Evolutionary conservation across 441 rosid species (phyloP).

Genomic region (Hura crepitans): DNA sequence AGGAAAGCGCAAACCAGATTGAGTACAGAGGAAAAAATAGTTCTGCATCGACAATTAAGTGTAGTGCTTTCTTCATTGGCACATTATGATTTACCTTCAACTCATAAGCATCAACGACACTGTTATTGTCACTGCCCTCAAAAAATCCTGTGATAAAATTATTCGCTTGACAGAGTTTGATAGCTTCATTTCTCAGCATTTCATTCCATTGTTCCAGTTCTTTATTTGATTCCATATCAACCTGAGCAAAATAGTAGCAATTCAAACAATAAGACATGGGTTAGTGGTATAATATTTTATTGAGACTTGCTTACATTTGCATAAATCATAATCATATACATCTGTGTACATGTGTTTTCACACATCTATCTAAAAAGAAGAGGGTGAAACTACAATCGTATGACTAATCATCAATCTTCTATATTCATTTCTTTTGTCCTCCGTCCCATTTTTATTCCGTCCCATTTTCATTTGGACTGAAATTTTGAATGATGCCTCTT

Average conservation of each 20-base stretch:
- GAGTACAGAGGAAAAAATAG: background rate
- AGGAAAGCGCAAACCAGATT: background rate
- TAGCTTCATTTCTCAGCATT: constrained; percentile 69
- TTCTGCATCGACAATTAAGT: constrained; percentile 4
- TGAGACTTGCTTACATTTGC: background rate
- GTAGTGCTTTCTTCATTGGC: constrained; percentile 12
- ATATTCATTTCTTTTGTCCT: too few relatives aligned
- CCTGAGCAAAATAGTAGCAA: constrained; percentile 40
- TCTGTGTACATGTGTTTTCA: background rate
- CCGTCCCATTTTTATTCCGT: too few relatives aligned
- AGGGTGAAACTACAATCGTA: background rate
- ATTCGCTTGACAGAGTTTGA: constrained; percentile 92
- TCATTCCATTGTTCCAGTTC: constrained; percentile 98
- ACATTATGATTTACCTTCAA: constrained; percentile 56
- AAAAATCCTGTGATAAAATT: constrained; percentile 91
- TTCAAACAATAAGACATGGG: constrained; percentile 8
- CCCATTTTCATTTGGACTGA: too few relatives aligned
- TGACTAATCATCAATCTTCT: too few relatives aligned
- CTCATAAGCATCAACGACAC: constrained; percentile 90
- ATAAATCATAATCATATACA: background rate
- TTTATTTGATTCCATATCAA: constrained; percentile 80
- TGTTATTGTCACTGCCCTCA: constrained; percentile 81
- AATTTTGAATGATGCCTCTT: too few relatives aligned
- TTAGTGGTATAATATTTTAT: background rate
- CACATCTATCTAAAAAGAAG: background rate